Conservation (phyloP, 208 protist genomes). For the Plasmodiophora brassicae region DNA sequence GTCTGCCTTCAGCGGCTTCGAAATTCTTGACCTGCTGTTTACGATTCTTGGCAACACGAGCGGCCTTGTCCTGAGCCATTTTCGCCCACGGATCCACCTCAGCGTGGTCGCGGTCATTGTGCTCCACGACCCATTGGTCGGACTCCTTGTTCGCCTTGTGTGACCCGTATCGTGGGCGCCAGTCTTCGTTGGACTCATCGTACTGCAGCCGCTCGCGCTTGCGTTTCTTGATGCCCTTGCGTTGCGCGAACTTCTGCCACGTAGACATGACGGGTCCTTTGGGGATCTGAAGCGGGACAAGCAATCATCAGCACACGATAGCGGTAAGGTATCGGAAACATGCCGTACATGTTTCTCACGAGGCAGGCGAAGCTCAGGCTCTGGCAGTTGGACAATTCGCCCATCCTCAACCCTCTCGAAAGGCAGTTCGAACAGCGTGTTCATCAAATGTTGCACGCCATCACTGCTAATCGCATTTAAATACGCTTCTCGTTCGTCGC, state of each 20-base stretch:
- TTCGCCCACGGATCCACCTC: slow-evolving; percentile 36
- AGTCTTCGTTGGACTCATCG: slow-evolving; percentile 40
- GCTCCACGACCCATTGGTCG: not conserved
- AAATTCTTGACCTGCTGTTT: slow-evolving; percentile 43
- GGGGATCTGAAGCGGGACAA: slow-evolving; percentile 32
- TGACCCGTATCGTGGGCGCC: slow-evolving; percentile 43
- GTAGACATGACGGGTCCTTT: slow-evolving; percentile 27
- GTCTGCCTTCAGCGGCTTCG: slow-evolving; percentile 25
- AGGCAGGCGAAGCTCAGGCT: not conserved
- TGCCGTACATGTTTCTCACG: slow-evolving; percentile 33
- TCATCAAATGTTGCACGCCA: not conserved
- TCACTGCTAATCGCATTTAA: not conserved
- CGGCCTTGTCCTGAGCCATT: slow-evolving; percentile 24
- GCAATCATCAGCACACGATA: not conserved
- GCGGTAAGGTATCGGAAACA: not conserved
- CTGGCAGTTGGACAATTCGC: slow-evolving; percentile 4
- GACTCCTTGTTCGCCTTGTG: slow-evolving; percentile 26
- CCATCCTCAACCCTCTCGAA: slow-evolving; percentile 2
- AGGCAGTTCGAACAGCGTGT: not conserved
- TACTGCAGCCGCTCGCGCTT: slow-evolving; percentile 47
- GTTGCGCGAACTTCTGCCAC: slow-evolving; percentile 52
- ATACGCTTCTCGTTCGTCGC: not conserved
- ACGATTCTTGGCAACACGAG: slow-evolving; percentile 36
- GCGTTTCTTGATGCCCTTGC: slow-evolving; percentile 47
- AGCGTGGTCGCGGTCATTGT: slow-evolving; percentile 33